Evolutionary conservation across 352 stramenopile genomes (phyloP).

Genomic region (Phytopythium vexans): DNA sequence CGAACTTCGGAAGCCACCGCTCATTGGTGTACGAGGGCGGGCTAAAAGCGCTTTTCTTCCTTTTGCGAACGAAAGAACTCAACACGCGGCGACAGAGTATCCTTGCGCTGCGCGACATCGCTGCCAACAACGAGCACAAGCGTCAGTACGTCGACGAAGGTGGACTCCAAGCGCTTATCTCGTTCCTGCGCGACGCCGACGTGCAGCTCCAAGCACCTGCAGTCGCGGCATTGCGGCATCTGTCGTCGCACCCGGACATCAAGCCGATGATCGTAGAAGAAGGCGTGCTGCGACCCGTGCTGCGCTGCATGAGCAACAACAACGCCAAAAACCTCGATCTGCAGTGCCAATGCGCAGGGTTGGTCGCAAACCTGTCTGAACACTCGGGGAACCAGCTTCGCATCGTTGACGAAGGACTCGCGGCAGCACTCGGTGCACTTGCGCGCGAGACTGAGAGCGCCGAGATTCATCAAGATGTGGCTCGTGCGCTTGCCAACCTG

Average conservation of each 20-base stretch:
- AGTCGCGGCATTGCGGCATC: slow-evolving; percentile 89
- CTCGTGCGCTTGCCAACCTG: slow-evolving; percentile 90
- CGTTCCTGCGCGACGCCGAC: slow-evolving; percentile 87
- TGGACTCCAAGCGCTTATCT: slow-evolving; percentile 83
- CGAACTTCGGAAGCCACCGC: slow-evolving; percentile 89
- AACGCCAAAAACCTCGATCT: slow-evolving; percentile 87
- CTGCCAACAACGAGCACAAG: slow-evolving; percentile 87
- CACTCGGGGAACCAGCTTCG: slow-evolving; percentile 86
- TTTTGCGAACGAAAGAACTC: slow-evolving; percentile 88
- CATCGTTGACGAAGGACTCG: slow-evolving; percentile 91
- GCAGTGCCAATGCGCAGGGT: slow-evolving; percentile 90
- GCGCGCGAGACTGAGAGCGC: slow-evolving; percentile 64
- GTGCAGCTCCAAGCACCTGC: slow-evolving; percentile 86
- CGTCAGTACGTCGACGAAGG: slow-evolving; percentile 86
- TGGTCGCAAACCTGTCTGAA: slow-evolving; percentile 94
- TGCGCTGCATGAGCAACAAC: slow-evolving; percentile 82
- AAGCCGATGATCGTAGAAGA: slow-evolving; percentile 85
- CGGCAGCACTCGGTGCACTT: slow-evolving; percentile 81
- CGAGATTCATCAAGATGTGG: slow-evolving; percentile 94
- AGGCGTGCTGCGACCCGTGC: slow-evolving; percentile 76
- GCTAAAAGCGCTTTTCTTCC: slow-evolving; percentile 89
- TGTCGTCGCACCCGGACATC: slow-evolving; percentile 81
- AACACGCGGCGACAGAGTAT: slow-evolving; percentile 92
- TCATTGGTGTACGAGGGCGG: slow-evolving; percentile 86
- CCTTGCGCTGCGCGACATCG: slow-evolving; percentile 87